Evolutionary conservation across 805 yeast genomes (phyloP).

Genomic region (Pichia paraexigua): DNA sequence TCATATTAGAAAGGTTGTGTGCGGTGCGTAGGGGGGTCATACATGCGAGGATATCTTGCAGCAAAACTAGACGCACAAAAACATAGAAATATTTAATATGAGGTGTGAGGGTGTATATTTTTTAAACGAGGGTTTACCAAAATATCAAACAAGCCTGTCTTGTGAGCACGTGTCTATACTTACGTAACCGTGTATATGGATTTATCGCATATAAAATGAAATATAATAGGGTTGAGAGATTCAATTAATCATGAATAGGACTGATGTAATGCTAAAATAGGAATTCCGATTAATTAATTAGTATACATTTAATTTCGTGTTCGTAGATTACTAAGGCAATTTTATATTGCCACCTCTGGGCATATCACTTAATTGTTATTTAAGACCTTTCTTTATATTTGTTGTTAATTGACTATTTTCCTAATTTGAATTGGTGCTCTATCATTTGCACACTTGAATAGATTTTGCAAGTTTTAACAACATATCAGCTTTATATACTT

Average conservation of each 20-base stretch:
- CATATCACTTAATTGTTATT: no score
- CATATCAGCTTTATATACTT: no score
- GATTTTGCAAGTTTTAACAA: neutral
- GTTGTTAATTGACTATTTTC: no score
- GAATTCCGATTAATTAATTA: neutral
- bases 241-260: neutral
- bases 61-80: neutral
- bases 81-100: neutral
- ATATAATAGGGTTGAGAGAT: no score
- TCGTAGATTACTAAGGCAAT: neutral
- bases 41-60: no score
- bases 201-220: neutral
- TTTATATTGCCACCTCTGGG: neutral
- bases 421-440: neutral
- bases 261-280: neutral
- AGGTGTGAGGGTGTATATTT: neutral
- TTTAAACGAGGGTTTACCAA: neutral
- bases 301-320: neutral
- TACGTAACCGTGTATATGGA: neutral
- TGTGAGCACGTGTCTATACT: neutral
- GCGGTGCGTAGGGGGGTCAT: neutral
- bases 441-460: neutral
- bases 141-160: neutral
- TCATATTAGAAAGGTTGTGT: neutral
- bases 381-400: no score